These are phyloP conservation scores for Meyerozyma athensensis DNA, from an alignment of 1,139 yeast species.

Conservation along the genomic window DNA sequence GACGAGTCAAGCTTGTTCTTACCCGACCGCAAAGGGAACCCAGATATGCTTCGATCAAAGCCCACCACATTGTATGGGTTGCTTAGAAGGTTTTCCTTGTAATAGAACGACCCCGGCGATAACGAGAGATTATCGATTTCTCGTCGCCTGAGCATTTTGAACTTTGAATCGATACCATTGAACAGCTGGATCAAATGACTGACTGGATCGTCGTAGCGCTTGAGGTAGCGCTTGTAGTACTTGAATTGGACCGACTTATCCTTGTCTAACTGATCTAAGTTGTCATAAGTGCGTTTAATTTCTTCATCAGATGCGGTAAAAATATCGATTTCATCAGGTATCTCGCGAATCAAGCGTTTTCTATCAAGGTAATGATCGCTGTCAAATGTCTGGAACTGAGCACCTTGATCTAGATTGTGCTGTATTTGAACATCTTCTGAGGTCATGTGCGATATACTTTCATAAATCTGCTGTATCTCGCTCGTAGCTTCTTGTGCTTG, in stretches of 20 bases:
- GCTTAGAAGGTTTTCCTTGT: slow-evolving; percentile 27
- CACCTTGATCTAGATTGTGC: slow-evolving; percentile 33
- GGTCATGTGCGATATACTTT: slow-evolving; percentile 37
- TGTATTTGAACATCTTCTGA: slow-evolving; percentile 35
- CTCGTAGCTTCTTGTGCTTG: not conserved
- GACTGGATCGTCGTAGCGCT: slow-evolving; percentile 32
- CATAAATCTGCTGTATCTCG: slow-evolving; percentile 18
- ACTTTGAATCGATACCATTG: slow-evolving; percentile 34
- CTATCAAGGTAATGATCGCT: slow-evolving; percentile 37
- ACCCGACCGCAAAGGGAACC: slow-evolving; percentile 34
- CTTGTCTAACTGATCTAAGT: slow-evolving; percentile 30
- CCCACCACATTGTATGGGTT: slow-evolving; percentile 42
- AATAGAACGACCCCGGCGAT: slow-evolving; percentile 24
- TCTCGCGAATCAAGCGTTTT: slow-evolving; percentile 24
- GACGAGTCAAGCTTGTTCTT: slow-evolving; percentile 15
- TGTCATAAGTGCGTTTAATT: slow-evolving; percentile 28
- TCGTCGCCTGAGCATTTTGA: slow-evolving; percentile 31
- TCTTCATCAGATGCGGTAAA: slow-evolving; percentile 24
- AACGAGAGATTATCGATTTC: slow-evolving; percentile 29
- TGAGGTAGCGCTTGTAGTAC: slow-evolving; percentile 30
- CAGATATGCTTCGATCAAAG: slow-evolving; percentile 37
- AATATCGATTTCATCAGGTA: slow-evolving; percentile 39
- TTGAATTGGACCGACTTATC: slow-evolving; percentile 38
- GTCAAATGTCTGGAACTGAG: slow-evolving; percentile 30
- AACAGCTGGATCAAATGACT: slow-evolving; percentile 30